Evolutionary conservation across 2,329 filamentous ascomycete genomes (phyloP), one percentile per base, ranked within the genome.

Genomic region (Xylaria sp.): DNA sequence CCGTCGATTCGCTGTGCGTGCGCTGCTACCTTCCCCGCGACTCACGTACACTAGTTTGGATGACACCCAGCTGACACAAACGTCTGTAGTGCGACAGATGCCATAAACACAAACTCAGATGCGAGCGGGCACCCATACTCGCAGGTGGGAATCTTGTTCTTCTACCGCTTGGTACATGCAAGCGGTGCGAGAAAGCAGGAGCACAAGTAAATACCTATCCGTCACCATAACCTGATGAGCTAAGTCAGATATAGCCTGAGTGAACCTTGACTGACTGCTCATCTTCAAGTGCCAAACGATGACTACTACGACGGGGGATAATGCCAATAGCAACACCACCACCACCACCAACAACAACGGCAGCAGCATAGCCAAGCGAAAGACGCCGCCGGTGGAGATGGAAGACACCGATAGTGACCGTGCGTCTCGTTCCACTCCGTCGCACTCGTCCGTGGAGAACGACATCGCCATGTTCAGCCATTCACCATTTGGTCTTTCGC

Each of bases 31-130:
- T n/a, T n/a, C n/a, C n/a, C n/a, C n/a, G n/a, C 20, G n/a, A 5
- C 43, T 4, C 32, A 34, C 5, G 10, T 23, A 4, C 15, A 20
- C 20, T 5, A 4, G 4, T 4, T 34, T 52, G 23, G 12, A 52
- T 15, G 4, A 32, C 2, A 32, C 10, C 3, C 18, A 34, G 6
- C 50, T 55, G 32, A 55, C 18, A 20, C 10, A 18, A 36, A 23
- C 3, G n/a, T n/a, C n/a, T n/a, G n/a, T n/a, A 55, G 30, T 56
- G 53, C 13, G 53, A 56, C 15, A n/a, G 53, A 3, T 56, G 53
- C 10, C 53, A 41, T 28, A 23, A 41, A 15, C 53, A 56, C 20
- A 56, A 56, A 13, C 10, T 56, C 1, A 2, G 34, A 15, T 56
- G 53, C 25, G 53, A 56, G 13, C 34, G 53, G 4, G 12, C 20